A percentile compares a stretch with the other conserved stretches of the same genome.
Conservation (phyloP, 257 asterid genomes). For the Verbascum thapsus region DNA sequence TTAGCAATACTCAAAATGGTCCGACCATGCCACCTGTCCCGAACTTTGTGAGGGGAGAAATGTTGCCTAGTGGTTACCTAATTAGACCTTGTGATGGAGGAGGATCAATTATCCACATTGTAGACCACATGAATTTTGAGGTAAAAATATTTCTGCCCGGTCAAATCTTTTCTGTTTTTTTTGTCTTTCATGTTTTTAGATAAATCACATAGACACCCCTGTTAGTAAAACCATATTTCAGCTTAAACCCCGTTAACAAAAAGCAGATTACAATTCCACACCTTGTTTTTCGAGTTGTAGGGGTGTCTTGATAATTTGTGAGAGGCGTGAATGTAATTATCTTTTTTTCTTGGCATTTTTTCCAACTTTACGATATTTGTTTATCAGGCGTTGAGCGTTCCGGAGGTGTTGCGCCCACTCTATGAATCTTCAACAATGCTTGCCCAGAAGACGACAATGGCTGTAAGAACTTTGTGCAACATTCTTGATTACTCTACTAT, state of each 20-base stretch:
- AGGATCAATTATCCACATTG: conserved; percentile 90
- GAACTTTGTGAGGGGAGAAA: conserved; percentile 84
- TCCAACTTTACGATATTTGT: not conserved
- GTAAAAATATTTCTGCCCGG: conserved; percentile 32
- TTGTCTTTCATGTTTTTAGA: too few species aligned
- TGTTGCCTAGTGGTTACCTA: conserved; percentile 86
- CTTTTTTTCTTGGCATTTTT: not conserved
- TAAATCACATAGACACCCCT: too few species aligned
- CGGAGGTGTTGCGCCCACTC: conserved; percentile 95
- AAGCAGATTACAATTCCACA: too few species aligned
- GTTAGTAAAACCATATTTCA: too few species aligned
- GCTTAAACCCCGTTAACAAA: too few species aligned
- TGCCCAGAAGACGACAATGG: conserved; percentile 82
- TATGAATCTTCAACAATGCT: conserved; percentile 87
- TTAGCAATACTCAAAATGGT: conserved; percentile 81
- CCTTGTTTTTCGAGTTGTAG: too few species aligned
- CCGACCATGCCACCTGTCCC: conserved; percentile 91
- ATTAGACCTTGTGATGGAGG: conserved; percentile 95
- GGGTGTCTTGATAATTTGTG: too few species aligned
- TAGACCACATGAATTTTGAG: conserved; percentile 93
- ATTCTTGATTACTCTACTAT: not conserved
- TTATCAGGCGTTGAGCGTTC: conserved; percentile 80
- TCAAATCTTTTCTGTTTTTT: not conserved
- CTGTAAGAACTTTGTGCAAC: conserved; percentile 46
- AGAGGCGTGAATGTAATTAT: too few species aligned